phyloP scores from a whole-genome alignment of 345 rosid genomes.

The Hypericum androsaemum region DNA sequence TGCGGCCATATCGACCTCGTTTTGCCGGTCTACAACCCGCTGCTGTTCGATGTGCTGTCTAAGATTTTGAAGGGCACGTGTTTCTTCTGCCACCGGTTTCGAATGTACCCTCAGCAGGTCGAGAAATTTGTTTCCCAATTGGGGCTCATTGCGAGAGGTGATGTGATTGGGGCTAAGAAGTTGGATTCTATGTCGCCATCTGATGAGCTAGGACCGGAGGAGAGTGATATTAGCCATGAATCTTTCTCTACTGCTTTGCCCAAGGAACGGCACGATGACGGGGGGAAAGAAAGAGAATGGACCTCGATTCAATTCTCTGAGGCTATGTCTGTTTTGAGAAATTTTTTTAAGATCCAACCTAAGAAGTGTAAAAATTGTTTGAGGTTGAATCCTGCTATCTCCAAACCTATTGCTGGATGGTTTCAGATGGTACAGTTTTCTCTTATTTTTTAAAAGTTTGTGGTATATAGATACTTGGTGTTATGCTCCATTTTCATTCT shows the following conservation, averaged over 20 bases:
- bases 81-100: conserved; percentile 56
- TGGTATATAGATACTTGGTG: neutral
- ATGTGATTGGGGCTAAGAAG: conserved; percentile 58
- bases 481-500: neutral
- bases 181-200: conserved; percentile 24
- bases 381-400: conserved; percentile 29
- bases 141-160: conserved; percentile 68
- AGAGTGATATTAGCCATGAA: conserved; percentile 33
- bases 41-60: conserved; percentile 54
- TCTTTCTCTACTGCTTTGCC: conserved; percentile 29
- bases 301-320: conserved; percentile 74
- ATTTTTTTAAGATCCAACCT: conserved; percentile 36
- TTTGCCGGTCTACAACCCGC: conserved; percentile 60
- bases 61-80: conserved; percentile 55
- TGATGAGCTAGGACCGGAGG: conserved; percentile 26
- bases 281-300: conserved; percentile 39
- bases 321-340: conserved; percentile 42
- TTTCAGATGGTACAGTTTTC: conserved; percentile 47
- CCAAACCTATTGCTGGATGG: conserved; percentile 75
- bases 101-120: conserved; percentile 31
- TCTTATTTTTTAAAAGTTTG: neutral
- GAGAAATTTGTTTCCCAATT: conserved; percentile 43
- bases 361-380: conserved; percentile 39
- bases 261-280: conserved; percentile 17
- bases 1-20: conserved; percentile 84